These are phyloP conservation scores for Zygosaccharomyces bisporus DNA, from an alignment of 805 yeast species.

Conservation along the genomic window DNA sequence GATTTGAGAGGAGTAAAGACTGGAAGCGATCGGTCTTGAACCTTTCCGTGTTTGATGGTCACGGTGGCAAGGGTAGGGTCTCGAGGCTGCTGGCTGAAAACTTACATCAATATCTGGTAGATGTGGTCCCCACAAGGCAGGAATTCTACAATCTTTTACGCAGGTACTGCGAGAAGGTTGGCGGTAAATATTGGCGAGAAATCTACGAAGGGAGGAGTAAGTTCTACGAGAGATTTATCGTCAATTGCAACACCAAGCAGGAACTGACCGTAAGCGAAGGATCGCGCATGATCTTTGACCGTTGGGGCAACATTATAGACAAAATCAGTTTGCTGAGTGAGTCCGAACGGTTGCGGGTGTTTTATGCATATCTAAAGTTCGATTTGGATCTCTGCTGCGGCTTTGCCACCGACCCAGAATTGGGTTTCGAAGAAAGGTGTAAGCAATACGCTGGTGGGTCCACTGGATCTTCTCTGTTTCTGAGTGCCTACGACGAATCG, in stretches of 20 bases:
- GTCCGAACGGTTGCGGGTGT: slow-evolving; percentile 31
- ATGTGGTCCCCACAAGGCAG: slow-evolving; percentile 31
- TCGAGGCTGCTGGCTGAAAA: slow-evolving; percentile 54
- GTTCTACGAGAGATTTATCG: slow-evolving; percentile 36
- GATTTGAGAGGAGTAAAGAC: slow-evolving; percentile 5
- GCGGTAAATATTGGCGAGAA: slow-evolving; percentile 81
- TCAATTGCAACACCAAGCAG: slow-evolving; percentile 35
- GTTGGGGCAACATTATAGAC: slow-evolving; percentile 37
- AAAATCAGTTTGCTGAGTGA: slow-evolving; percentile 34
- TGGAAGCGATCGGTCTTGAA: slow-evolving; percentile 47
- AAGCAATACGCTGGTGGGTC: slow-evolving; percentile 52
- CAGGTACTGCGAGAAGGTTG: slow-evolving; percentile 57
- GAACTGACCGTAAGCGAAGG: slow-evolving; percentile 34
- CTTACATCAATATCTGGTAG: slow-evolving; percentile 53
- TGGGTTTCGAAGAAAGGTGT: slow-evolving; percentile 23
- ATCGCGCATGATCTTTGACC: slow-evolving; percentile 36
- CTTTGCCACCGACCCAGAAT: slow-evolving; percentile 11
- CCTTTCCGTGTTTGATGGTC: slow-evolving; percentile 87
- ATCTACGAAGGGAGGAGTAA: slow-evolving; percentile 50
- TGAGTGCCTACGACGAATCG: slow-evolving; percentile 35
- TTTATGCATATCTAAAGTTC: slow-evolving; percentile 28
- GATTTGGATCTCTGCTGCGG: slow-evolving; percentile 34
- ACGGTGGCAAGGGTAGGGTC: slow-evolving; percentile 76
- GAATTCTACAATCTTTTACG: slow-evolving; percentile 45
- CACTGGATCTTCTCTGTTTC: slow-evolving; percentile 63